These are phyloP conservation scores for Suillus spraguei DNA, from an alignment of 768 basidiomycete species.

Conservation along the genomic window DNA sequence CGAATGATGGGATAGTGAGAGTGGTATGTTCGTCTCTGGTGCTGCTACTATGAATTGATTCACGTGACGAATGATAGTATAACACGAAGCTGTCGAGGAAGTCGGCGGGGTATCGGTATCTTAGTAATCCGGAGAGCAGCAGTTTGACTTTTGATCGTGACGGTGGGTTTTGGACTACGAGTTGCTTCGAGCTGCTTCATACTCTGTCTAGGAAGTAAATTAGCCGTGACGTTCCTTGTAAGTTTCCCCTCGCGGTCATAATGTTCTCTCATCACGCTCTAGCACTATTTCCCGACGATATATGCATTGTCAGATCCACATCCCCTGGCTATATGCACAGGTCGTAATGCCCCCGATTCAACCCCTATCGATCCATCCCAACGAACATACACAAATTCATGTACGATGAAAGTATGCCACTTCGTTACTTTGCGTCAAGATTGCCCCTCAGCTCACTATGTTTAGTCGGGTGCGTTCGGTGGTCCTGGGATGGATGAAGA, in stretches of 20 bases:
- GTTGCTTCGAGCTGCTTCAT: constrained; percentile 10
- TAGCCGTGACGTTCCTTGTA: constrained; percentile 72
- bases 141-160: constrained; percentile 70
- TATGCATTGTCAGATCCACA: constrained; percentile 67
- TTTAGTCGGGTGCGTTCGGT: constrained; percentile 78
- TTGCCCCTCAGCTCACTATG: constrained; percentile 6
- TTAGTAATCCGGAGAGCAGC: constrained; percentile 67
- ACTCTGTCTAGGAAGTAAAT: constrained; percentile 49
- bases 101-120: constrained; percentile 33
- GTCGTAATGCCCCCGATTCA: constrained; percentile 57
- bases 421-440: neutral
- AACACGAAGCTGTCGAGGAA: constrained; percentile 48
- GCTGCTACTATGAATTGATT: constrained; percentile 12
- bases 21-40: constrained; percentile 43
- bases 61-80: constrained; percentile 40
- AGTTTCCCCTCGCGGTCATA: constrained; percentile 21
- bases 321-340: constrained; percentile 72
- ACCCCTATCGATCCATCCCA: constrained; percentile 45
- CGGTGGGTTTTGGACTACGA: constrained; percentile 40
- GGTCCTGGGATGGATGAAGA: constrained; percentile 55
- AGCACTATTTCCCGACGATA: constrained; percentile 75
- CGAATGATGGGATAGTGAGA: constrained; percentile 57
- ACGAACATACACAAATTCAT: constrained; percentile 67
- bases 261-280: constrained; percentile 9
- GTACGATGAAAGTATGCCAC: constrained; percentile 73